Percentiles rank a stretch among this genome's conserved stretches.
These are phyloP conservation scores for Microbotryomycetes sp. DNA, from an alignment of 1,284 basidiomycete genomes.

Conservation along the genomic window DNA sequence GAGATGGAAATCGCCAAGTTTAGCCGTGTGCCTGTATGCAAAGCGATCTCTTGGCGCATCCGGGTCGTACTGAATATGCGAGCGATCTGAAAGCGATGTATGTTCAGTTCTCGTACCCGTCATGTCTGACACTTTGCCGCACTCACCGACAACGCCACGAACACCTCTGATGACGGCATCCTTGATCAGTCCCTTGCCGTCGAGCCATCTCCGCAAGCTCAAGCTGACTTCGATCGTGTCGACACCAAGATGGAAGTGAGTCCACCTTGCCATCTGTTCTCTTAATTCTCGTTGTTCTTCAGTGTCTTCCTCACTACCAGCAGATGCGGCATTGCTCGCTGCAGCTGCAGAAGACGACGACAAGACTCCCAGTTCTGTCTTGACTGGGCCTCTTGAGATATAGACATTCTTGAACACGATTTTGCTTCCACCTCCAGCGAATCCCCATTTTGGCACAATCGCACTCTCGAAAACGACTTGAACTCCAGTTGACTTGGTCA, in stretches of 20 bases:
- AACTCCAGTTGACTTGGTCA: slow-evolving; percentile 87
- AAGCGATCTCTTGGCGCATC: slow-evolving; percentile 69
- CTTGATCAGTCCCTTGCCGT: slow-evolving; percentile 88
- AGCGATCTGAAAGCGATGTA: slow-evolving; percentile 57
- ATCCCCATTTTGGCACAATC: slow-evolving; percentile 86
- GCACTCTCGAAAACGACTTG: slow-evolving; percentile 96
- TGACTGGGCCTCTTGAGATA: slow-evolving; percentile 61
- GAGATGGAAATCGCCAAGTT: slow-evolving; percentile 84
- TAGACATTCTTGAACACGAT: slow-evolving; percentile 97
- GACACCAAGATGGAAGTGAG: slow-evolving; percentile 83
- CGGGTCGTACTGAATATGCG: slow-evolving; percentile 69
- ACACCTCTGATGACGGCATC: slow-evolving; percentile 90
- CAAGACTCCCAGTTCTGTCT: slow-evolving; percentile 26
- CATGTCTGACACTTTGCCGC: neutral
- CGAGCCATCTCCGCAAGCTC: slow-evolving; percentile 87
- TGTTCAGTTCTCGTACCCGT: neutral
- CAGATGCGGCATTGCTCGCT: neutral
- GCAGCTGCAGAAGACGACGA: slow-evolving; percentile 28
- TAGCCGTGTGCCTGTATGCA: slow-evolving; percentile 65
- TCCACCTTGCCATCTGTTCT: slow-evolving; percentile 52
- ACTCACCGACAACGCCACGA: slow-evolving; percentile 78
- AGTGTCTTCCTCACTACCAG: slow-evolving; percentile 8
- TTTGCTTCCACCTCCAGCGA: slow-evolving; percentile 63
- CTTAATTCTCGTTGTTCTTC: slow-evolving; percentile 19
- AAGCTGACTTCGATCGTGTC: slow-evolving; percentile 95